Base-by-base conservation (phyloP, 192 early-diverging fungal genomes). In the Entomortierella lignicola region DNA sequence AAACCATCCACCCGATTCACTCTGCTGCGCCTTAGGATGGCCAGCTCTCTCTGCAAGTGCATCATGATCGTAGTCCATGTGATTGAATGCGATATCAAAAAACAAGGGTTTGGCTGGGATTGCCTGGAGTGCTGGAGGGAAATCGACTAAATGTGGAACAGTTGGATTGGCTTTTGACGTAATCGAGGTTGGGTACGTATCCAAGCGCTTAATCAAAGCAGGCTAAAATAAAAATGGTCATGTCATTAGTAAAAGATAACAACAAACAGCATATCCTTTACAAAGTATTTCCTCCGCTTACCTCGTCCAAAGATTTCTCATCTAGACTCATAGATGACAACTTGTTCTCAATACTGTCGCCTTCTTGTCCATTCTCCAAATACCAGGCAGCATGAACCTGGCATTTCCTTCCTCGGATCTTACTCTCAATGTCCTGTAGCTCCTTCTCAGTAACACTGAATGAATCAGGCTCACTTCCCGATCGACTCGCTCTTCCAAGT, bases 31-130 rank as follows among this genome's bases (percentile, higher is more conserved):
- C 41, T 63, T 61, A 12, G 75, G 62, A 41, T 57, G 66, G 21
- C 75, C 75, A n/a, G 75, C 54, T 41, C 57, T 68, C 27, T 65
- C 75, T 32, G 75, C 66, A 23, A 79, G n/a, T 4, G 51, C 63
- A 65, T 61, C 57, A 25, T 79, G 75, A 41, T 79, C 53, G 58
- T 87, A 94, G 29, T 92, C 83, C 53, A 95, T 82, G 37, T 86
- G 82, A 71, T 90, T 91, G 69, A 82, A 90, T 4, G 92, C 92
- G 43, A 95, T 81, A 63, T 95, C 93, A 85, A 93, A 93, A 66
- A 93, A 92, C 41, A 95, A 64, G 1, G 93, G 93, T 71, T 95
- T 95, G 27, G 83, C 83, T 4, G 91, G 85, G 48, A 92, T 87
- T 23, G 91, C 85, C 50, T 84, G 66, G 43, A 93, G 81, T 41